Conservation (phyloP, 768 basidiomycete species). For the Saitozyma podzolica region DNA sequence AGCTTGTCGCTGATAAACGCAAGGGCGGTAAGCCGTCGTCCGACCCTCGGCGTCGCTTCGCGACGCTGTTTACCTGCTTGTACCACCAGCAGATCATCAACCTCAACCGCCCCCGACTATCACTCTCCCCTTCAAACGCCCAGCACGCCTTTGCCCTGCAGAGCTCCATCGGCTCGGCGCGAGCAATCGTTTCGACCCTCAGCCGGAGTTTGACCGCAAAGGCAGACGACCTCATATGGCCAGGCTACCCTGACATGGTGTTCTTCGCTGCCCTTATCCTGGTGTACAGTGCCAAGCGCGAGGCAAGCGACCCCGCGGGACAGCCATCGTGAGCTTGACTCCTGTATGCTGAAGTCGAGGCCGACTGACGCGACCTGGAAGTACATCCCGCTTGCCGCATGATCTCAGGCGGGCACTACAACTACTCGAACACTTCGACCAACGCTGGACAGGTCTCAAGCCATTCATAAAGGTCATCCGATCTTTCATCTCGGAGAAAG, state of each 20-base stretch:
- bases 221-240: conserved; percentile 14
- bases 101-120: conserved; percentile 20
- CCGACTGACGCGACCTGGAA: not conserved
- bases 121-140: conserved; percentile 14
- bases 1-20: not conserved
- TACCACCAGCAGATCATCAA: conserved; percentile 30
- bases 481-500: conserved; percentile 1
- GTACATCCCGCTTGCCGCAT: conserved; percentile 8
- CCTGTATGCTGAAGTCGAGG: not conserved
- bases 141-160: conserved; percentile 28
- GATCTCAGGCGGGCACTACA: conserved; percentile 18
- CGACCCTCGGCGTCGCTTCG: conserved; percentile 10
- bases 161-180: conserved; percentile 20
- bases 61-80: conserved; percentile 28
- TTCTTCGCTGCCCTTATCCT: conserved; percentile 26
- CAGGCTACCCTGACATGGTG: conserved; percentile 31
- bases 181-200: conserved; percentile 20
- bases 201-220: not conserved
- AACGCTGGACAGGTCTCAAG: conserved; percentile 13
- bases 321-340: too few relatives aligned
- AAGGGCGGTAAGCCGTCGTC: not conserved
- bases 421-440: conserved; percentile 13
- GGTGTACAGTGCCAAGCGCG: conserved; percentile 20
- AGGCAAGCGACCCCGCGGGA: not conserved
- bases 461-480: conserved; percentile 15